These are phyloP conservation scores for Solanum virginianum DNA, from an alignment of 257 asterid species.

Conservation along the genomic window DNA sequence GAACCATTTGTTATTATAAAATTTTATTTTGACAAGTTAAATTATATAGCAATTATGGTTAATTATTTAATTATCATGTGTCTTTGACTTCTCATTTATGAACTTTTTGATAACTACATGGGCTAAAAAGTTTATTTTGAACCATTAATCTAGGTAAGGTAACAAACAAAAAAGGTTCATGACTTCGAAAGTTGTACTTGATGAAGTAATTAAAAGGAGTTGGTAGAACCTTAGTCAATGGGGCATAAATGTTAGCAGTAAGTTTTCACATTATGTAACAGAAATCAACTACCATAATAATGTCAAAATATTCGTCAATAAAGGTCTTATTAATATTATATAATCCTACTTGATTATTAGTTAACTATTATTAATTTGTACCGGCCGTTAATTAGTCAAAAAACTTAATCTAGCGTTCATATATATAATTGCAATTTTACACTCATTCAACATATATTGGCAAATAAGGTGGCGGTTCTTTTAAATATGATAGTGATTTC, in stretches of 20 bases:
- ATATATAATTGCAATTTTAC: neutral
- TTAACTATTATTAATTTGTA: neutral
- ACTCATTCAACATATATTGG: neutral
- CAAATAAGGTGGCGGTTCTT: neutral
- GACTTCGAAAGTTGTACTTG: neutral
- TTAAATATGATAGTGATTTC: neutral
- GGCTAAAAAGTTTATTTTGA: neutral
- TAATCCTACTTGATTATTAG: neutral
- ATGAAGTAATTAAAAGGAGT: neutral
- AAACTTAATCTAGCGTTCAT: neutral
- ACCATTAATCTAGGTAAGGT: neutral
- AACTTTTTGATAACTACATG: neutral
- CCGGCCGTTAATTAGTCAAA: neutral
- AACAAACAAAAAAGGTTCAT: neutral
- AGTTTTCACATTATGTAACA: neutral
- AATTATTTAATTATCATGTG: neutral
- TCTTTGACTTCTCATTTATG: neutral
- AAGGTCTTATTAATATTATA: neutral
- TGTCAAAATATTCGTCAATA: neutral
- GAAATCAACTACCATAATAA: neutral
- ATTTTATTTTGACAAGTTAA: neutral
- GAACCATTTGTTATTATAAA: neutral
- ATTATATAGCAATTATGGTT: neutral
- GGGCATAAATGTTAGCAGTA: neutral
- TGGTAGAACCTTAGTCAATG: neutral